Conservation (phyloP, 140 eudicot genomes). For the Anethum foeniculum region DNA sequence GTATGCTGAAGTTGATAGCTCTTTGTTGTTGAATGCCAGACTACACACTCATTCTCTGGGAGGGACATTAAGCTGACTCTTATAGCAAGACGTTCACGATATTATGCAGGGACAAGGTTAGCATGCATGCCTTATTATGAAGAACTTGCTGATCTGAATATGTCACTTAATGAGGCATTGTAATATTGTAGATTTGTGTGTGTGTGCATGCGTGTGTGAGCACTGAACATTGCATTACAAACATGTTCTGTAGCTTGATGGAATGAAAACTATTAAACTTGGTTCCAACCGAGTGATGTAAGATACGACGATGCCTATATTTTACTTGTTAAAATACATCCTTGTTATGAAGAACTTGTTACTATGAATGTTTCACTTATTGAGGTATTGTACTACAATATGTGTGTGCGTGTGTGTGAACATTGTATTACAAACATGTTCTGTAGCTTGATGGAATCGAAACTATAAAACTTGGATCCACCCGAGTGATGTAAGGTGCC, state of each 20-base stretch:
- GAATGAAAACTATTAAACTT: neutral
- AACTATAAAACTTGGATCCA: neutral
- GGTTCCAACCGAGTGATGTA: neutral
- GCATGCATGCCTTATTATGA: conserved; percentile 2
- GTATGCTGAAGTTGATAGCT: conserved; percentile 3
- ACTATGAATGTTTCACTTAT: neutral
- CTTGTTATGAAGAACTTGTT: neutral
- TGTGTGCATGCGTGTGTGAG: neutral
- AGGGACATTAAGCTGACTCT: conserved; percentile 57
- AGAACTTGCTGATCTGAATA: neutral
- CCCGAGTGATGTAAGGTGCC: neutral
- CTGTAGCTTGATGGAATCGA: neutral
- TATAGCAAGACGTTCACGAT: conserved; percentile 87
- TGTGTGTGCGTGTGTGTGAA: neutral
- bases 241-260: neutral
- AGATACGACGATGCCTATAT: neutral
- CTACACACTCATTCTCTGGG: conserved; percentile 52
- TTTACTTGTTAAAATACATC: neutral
- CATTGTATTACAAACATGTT: neutral
- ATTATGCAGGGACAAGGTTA: conserved; percentile 91
- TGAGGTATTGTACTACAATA: neutral
- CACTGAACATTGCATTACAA: neutral
- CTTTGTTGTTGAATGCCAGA: conserved; percentile 35
- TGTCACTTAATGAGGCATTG: neutral
- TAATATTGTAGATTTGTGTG: neutral